phyloP scores from a whole-genome alignment of 495 filamentous ascomycete genomes.

The Hypoxylon cercidicola region DNA sequence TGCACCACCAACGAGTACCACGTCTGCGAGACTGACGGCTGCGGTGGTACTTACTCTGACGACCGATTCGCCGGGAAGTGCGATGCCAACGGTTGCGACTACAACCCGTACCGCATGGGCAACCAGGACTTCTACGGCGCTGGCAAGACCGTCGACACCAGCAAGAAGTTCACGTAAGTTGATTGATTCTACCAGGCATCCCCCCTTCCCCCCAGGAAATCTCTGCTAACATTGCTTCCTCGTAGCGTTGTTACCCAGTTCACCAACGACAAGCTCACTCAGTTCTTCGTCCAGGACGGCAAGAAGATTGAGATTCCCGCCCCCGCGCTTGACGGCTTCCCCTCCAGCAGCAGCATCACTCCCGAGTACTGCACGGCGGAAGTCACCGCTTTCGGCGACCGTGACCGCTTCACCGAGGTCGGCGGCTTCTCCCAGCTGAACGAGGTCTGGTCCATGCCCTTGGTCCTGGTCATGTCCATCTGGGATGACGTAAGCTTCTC shows the following conservation, averaged over 20 bases:
- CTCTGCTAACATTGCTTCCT: constrained; percentile 3
- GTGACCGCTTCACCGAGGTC: constrained; percentile 65
- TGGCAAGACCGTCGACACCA: constrained; percentile 71
- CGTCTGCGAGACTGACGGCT: constrained; percentile 63
- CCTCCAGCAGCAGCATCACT: constrained; percentile 67
- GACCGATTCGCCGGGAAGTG: constrained; percentile 68
- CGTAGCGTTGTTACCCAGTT: constrained; percentile 80
- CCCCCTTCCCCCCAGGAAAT: neutral
- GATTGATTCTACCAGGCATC: neutral
- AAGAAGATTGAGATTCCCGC: constrained; percentile 68
- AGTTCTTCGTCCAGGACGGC: constrained; percentile 78
- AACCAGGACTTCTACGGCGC: constrained; percentile 70
- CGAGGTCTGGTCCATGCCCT: constrained; percentile 62
- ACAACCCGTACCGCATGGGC: constrained; percentile 78
- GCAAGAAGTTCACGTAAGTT: constrained; percentile 67
- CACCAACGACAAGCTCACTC: constrained; percentile 69
- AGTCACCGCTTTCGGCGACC: constrained; percentile 70
- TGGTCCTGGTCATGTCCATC: constrained; percentile 82
- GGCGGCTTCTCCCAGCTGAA: constrained; percentile 71
- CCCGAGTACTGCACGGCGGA: constrained; percentile 68
- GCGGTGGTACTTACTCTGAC: constrained; percentile 62
- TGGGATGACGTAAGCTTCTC: constrained; percentile 71
- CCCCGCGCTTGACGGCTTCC: constrained; percentile 60
- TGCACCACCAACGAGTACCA: constrained; percentile 67
- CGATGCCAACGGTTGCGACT: constrained; percentile 79